Base-by-base conservation (phyloP, 176 grass and related monocot genomes). In the Aechmea fasciata region DNA sequence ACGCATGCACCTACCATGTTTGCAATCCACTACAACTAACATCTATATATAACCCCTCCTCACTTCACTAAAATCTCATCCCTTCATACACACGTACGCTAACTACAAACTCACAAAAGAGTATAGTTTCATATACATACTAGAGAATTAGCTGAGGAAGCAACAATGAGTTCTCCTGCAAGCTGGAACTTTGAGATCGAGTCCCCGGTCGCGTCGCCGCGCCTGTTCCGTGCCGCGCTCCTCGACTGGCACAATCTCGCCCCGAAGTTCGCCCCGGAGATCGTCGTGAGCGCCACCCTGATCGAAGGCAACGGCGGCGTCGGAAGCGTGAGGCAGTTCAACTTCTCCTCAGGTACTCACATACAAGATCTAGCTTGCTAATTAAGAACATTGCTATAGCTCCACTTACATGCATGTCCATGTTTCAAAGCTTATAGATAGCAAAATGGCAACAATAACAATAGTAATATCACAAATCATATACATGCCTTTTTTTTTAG, bases 161-260 rank as follows among this genome's bases (percentile, higher is more conserved):
- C 17, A 18, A 61, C 55, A 61, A 61, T 61, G 55, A 61, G 14
- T 61, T 61, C 33, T 41, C 33, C 33, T 41, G 33, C 13, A 9
- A 61, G 69, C 67, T 88, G 77, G 85, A 81, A 74, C 29, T 12
- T 52, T 9, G 80, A 96, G 80, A 83, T 96, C 69, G n/a, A 71
- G 47, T 73, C 80, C 0, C 54, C 77, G 24, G 80, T 88, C 11
- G 63, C 80, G 14, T 75, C 85, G 3, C 48, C 75, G 22, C 79
- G 85, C 14, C 68, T 96, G 25, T 96, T 91, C 91, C 83, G 84
- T 3, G 88, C 88, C 20, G 74, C 68, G 64, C 52, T 91, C 29
- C 9, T 86, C 48, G 85, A 96, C 75, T 96, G 91, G 88, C n/a
- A 96, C 80, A 84, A 41, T 13, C 75, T 91, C 0, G 85, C n/a